A percentile compares a stretch with the other conserved stretches of the same genome.
Conservation (phyloP, 2,329 filamentous ascomycete genomes). For the Botryotinia globosa region DNA sequence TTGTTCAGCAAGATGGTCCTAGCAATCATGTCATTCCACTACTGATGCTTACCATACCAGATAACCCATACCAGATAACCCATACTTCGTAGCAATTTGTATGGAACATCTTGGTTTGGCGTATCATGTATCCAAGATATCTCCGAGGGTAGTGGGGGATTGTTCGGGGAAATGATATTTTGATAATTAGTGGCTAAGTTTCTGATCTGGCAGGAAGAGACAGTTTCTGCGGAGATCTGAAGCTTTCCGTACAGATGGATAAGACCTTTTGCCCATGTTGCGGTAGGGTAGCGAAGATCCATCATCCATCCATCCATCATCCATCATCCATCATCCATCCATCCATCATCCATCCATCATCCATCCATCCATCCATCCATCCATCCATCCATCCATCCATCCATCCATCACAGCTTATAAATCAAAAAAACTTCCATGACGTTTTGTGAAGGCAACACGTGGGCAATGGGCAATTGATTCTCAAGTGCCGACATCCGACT, state of each 20-base stretch:
- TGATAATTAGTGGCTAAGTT: neutral
- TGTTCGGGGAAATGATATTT: neutral
- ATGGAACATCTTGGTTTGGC: neutral
- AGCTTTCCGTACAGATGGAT: neutral
- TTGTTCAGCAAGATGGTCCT: neutral
- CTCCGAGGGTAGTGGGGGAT: neutral
- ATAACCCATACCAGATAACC: neutral
- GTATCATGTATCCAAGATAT: neutral
- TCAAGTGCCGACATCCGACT: neutral
- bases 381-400: constrained; percentile 6
- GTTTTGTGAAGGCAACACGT: neutral
- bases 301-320: too few species aligned
- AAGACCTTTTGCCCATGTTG: neutral
- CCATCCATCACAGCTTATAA: neutral
- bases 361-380: constrained; percentile 6
- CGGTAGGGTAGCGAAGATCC: neutral
- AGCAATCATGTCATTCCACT: neutral
- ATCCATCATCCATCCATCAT: too few species aligned
- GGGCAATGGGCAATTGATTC: too few species aligned
- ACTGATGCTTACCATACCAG: neutral
- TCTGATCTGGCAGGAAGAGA: neutral
- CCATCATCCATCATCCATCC: too few species aligned
- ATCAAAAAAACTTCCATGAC: neutral
- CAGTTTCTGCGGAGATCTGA: neutral
- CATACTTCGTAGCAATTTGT: neutral